Base-by-base conservation (phyloP, 306 rosid genomes). In the Rubus idaeus region DNA sequence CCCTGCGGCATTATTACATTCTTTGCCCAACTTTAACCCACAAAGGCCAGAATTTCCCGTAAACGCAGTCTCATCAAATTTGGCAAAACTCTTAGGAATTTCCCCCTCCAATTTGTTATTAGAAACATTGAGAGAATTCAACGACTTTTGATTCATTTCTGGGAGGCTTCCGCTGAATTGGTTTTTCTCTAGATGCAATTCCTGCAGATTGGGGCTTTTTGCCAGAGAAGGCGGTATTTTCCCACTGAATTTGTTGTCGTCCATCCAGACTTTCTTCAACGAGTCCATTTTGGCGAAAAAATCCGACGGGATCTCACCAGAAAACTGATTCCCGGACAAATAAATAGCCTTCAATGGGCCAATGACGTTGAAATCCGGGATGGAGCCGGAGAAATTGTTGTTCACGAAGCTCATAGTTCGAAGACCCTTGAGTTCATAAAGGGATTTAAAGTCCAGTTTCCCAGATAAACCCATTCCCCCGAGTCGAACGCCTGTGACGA, bases 81-180 rank as follows among this genome's bases (percentile, higher is more conserved):
- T 87, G 53, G 76, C 40, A 17, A 94, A 79, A 58, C 83, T 60
- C 20, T 68, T 1, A 0, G 98, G 97, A 18, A 94, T 72, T 83
- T 85, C 83, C 12, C 98, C 98, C 62, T 87, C 96, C 66, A 94
- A 80, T 30, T 84, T 78, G 76, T 94, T 94, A 75, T 89, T 87
- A n/a, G 94, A 89, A 20, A 89, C 66, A 69, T 91, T 40, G 45
- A 91, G 11, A 7, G 55, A 21, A 10, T 0, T 16, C 89, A 90
- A 73, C 3, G 77, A 18, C 3, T 82, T 77, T 50, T 18, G 83
- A 0, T 57, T 49, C 0, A 94, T 5, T 46, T 78, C 39, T 0
- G 96, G 94, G 51, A 94, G 81, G 2, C 2, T 45, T 4, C 98
- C 98, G 47, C 69, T 79, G 65, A 94, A 91, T 53, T 87, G 84